Percentiles rank a stretch among this genome's conserved stretches.
These are phyloP conservation scores for Xylaria grammica DNA, from an alignment of 495 filamentous ascomycete species.

Conservation along the genomic window DNA sequence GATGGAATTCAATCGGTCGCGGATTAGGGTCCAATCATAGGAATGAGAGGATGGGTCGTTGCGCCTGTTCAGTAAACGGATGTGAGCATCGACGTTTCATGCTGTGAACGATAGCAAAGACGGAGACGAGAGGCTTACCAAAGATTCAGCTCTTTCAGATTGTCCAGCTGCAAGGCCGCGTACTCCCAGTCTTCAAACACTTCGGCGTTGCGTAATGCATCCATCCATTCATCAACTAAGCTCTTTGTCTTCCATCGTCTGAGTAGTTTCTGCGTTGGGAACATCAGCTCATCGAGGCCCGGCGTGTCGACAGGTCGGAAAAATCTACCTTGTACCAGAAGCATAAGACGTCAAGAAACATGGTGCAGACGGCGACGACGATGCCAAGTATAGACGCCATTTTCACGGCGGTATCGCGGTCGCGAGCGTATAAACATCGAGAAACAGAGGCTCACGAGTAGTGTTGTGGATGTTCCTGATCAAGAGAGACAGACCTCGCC, in stretches of 20 bases:
- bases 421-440: slow-evolving; percentile 3
- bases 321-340: slow-evolving; percentile 68
- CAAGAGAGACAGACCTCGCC: slow-evolving; percentile 9
- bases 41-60: slow-evolving; percentile 79
- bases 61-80: slow-evolving; percentile 56
- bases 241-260: slow-evolving; percentile 61
- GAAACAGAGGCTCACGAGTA: background rate
- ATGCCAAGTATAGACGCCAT: slow-evolving; percentile 43
- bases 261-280: slow-evolving; percentile 54
- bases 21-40: slow-evolving; percentile 90
- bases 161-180: slow-evolving; percentile 78
- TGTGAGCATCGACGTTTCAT: slow-evolving; percentile 21
- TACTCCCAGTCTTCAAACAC: slow-evolving; percentile 85
- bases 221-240: slow-evolving; percentile 58
- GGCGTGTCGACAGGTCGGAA: slow-evolving; percentile 23
- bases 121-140: slow-evolving; percentile 58
- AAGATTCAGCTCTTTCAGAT: slow-evolving; percentile 75
- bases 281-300: slow-evolving; percentile 20
- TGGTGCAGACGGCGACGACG: slow-evolving; percentile 54
- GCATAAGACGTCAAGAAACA: slow-evolving; percentile 65
- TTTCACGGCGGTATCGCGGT: slow-evolving; percentile 19
- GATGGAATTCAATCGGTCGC: slow-evolving; percentile 74
- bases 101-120: background rate
- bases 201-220: slow-evolving; percentile 65
- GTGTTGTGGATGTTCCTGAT: background rate